These are phyloP conservation scores for Vigna angularis DNA, from an alignment of 306 rosid genomes.

Conservation along the genomic window DNA sequence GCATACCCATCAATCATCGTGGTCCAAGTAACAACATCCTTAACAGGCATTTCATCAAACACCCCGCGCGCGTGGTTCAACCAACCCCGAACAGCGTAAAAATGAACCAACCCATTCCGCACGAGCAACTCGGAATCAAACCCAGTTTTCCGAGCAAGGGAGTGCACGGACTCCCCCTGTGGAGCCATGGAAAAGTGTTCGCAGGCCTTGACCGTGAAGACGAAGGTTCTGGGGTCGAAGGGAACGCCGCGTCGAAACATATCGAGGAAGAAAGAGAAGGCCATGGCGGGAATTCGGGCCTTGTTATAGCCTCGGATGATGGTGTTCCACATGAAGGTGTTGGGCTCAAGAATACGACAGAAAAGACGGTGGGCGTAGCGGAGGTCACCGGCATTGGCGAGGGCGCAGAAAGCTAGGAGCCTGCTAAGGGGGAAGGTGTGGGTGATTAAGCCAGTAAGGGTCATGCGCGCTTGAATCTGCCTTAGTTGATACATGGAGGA, in stretches of 20 bases:
- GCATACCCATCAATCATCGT: conserved; percentile 79
- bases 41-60: conserved; percentile 67
- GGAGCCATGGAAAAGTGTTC: conserved; percentile 19
- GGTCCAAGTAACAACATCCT: conserved; percentile 90
- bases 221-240: conserved; percentile 64
- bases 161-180: conserved; percentile 58
- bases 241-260: conserved; percentile 53
- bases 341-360: conserved; percentile 55
- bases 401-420: conserved; percentile 77
- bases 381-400: conserved; percentile 66
- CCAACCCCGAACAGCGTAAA: conserved; percentile 50
- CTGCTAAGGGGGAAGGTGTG: conserved; percentile 77
- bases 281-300: conserved; percentile 50
- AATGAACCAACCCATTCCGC: conserved; percentile 70
- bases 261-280: conserved; percentile 52
- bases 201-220: conserved; percentile 69
- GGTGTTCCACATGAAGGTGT: conserved; percentile 82
- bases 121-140: conserved; percentile 62
- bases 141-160: conserved; percentile 61
- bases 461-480: conserved; percentile 88
- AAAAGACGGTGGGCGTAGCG: conserved; percentile 57
- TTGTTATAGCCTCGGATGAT: conserved; percentile 69
- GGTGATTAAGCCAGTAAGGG: conserved; percentile 60
- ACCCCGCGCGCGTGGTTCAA: conserved; percentile 58
- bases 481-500: conserved; percentile 65